Conservation (phyloP, 306 rosid genomes). For the Mimosa bimucronata region DNA sequence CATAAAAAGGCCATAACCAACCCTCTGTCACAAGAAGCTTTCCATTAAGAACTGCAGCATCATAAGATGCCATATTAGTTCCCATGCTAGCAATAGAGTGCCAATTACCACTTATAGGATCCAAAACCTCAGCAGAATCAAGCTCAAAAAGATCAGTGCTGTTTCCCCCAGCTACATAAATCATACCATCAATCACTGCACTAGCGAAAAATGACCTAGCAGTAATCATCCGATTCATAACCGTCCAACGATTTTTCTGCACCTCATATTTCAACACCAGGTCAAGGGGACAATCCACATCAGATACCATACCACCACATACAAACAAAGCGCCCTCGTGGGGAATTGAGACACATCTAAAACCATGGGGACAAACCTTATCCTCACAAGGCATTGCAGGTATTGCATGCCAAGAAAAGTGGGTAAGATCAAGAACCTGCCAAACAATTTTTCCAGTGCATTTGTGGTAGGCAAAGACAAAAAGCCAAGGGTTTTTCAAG, state of each 20-base stretch:
- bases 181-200: slow-evolving; percentile 78
- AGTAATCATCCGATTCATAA: slow-evolving; percentile 74
- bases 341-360: slow-evolving; percentile 79
- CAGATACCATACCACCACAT: slow-evolving; percentile 92
- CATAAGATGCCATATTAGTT: slow-evolving; percentile 7
- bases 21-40: slow-evolving; percentile 16
- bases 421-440: slow-evolving; percentile 90
- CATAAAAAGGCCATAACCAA: slow-evolving; percentile 11
- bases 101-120: slow-evolving; percentile 4
- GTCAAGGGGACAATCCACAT: slow-evolving; percentile 91
- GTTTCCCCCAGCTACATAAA: slow-evolving; percentile 93
- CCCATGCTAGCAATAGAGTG: background rate
- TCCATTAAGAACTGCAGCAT: slow-evolving; percentile 17
- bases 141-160: slow-evolving; percentile 77
- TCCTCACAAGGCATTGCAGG: slow-evolving; percentile 91
- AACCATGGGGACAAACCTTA: slow-evolving; percentile 92
- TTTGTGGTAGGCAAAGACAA: slow-evolving; percentile 87
- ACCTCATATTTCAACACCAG: slow-evolving; percentile 88
- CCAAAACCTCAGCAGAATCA: slow-evolving; percentile 60
- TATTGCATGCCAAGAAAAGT: slow-evolving; percentile 83
- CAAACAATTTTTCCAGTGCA: slow-evolving; percentile 90
- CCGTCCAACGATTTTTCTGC: slow-evolving; percentile 88
- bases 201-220: slow-evolving; percentile 90
- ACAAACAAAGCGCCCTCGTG: slow-evolving; percentile 70
- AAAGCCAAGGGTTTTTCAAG: slow-evolving; percentile 90